phyloP scores from a whole-genome alignment of 2,329 filamentous ascomycete species.

The Ophiocordyceps robertsii region DNA sequence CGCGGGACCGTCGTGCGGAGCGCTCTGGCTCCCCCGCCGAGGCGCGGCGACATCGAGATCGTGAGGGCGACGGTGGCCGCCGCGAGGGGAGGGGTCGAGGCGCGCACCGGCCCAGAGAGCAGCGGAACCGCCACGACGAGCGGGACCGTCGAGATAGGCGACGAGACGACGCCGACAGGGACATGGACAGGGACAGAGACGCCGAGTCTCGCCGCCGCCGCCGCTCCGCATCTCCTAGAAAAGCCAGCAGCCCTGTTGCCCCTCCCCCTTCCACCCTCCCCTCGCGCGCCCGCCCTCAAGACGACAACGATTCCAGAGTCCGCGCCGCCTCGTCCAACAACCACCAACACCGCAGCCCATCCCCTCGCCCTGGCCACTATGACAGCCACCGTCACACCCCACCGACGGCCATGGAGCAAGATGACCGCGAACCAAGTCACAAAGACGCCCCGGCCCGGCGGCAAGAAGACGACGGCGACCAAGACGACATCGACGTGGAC shows the following conservation, averaged over 20 bases:
- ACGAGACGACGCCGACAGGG: conserved; percentile 11
- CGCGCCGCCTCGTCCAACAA: neutral
- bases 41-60: conserved; percentile 1
- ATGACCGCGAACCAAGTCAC: neutral
- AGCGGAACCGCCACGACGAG: conserved; percentile 9
- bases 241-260: neutral
- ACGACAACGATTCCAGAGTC: neutral
- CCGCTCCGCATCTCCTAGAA: conserved; percentile 23
- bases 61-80: conserved; percentile 8
- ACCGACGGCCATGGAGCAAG: neutral
- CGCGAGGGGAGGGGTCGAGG: conserved; percentile 6
- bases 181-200: conserved; percentile 11
- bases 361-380: too few relatives aligned
- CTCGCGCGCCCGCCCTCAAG: neutral
- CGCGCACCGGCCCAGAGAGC: neutral
- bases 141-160: conserved; percentile 7
- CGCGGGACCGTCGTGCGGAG: conserved; percentile 15
- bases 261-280: neutral
- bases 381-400: too few relatives aligned
- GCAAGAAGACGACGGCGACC: conserved; percentile 3
- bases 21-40: conserved; percentile 4
- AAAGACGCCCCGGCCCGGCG: neutral
- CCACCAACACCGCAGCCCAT: neutral
- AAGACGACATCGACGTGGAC: conserved; percentile 35
- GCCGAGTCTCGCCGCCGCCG: conserved; percentile 10